These are phyloP conservation scores for Leccinum rimulosum DNA, from an alignment of 768 basidiomycete species.

Conservation along the genomic window DNA sequence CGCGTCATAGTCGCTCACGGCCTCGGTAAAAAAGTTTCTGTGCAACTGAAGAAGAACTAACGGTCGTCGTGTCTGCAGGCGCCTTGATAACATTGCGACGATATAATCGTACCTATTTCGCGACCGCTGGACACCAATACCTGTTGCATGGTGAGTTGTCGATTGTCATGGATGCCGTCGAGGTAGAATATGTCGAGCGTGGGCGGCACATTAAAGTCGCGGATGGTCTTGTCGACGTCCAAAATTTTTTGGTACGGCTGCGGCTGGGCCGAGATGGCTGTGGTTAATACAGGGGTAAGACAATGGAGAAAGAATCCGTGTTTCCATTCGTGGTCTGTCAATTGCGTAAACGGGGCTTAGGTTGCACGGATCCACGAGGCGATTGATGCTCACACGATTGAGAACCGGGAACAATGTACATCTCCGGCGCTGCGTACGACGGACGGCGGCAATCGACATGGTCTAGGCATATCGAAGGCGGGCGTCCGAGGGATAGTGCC, in stretches of 20 bases:
- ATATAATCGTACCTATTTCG: conserved; percentile 50
- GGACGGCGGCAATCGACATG: conserved; percentile 61
- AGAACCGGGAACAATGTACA: conserved; percentile 28
- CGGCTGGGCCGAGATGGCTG: conserved; percentile 50
- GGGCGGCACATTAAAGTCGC: conserved; percentile 54
- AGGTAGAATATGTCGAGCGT: conserved; percentile 44
- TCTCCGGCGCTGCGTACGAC: conserved; percentile 29
- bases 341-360: conserved; percentile 12
- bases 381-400: conserved; percentile 28
- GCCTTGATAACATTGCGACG: conserved; percentile 13
- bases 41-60: conserved; percentile 67
- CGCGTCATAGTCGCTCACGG: conserved; percentile 50
- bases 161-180: conserved; percentile 38
- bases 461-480: conserved; percentile 61
- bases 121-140: conserved; percentile 58
- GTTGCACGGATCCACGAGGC: neutral
- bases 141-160: conserved; percentile 63
- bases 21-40: conserved; percentile 63
- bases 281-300: conserved; percentile 60
- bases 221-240: conserved; percentile 50
- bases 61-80: conserved; percentile 5
- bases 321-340: conserved; percentile 69
- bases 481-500: conserved; percentile 70
- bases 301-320: conserved; percentile 62
- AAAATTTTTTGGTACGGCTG: conserved; percentile 52